A percentile compares a stretch with the other conserved stretches of the same genome.
Conservation (phyloP, 2,329 filamentous ascomycete species). For the Claviceps arundinis region DNA sequence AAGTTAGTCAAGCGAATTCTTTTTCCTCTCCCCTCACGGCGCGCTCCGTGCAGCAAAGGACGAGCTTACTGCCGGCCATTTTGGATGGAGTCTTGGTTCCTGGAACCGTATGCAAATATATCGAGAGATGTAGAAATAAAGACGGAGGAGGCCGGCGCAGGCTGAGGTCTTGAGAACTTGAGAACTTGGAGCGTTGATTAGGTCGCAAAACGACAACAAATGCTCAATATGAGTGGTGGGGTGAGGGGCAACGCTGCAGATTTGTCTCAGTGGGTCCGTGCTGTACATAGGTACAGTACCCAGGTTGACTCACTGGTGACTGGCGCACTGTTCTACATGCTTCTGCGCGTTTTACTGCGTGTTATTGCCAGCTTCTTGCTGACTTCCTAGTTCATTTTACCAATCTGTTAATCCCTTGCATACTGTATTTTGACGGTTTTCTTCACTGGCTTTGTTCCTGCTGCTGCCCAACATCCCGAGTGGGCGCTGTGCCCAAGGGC, state of each 20-base stretch:
- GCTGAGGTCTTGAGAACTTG: constrained; percentile 1
- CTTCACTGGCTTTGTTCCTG: neutral
- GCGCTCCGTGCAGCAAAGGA: neutral
- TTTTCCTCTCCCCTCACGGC: constrained; percentile 5
- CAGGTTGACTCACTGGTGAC: constrained; percentile 7
- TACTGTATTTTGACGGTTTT: too few species aligned
- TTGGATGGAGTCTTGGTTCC: constrained; percentile 11
- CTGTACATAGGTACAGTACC: too few species aligned
- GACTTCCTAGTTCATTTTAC: too few species aligned
- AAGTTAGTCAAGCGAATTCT: constrained; percentile 10
- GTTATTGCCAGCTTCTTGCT: too few species aligned
- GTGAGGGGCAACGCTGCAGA: constrained; percentile 24
- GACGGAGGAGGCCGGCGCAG: neutral
- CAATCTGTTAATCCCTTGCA: too few species aligned
- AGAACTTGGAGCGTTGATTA: constrained; percentile 12
- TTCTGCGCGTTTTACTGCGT: too few species aligned
- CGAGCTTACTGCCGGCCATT: constrained; percentile 20
- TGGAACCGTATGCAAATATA: neutral
- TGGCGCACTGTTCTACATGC: too few species aligned
- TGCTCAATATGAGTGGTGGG: constrained; percentile 14
- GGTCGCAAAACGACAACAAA: constrained; percentile 18
- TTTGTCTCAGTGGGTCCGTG: constrained; percentile 11
- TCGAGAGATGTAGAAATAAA: constrained; percentile 4
- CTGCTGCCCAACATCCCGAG: neutral
- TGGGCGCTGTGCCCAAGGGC: too few species aligned